Evolutionary conservation across 2,329 filamentous ascomycete species (phyloP).

Genomic region (Fusarium neocosmosporiellum): DNA sequence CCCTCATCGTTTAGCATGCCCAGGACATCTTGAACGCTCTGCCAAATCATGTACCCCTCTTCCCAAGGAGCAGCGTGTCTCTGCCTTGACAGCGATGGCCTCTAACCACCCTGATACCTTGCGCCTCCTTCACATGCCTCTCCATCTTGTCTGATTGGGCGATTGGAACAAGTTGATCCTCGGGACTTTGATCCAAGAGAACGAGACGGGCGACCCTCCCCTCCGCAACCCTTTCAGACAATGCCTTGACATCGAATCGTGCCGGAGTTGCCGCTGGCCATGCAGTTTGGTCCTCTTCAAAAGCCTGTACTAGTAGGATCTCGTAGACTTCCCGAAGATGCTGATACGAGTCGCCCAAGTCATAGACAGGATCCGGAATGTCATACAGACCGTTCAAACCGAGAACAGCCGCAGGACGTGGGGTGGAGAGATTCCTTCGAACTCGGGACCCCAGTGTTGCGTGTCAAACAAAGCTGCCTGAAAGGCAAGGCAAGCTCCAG

Average conservation of each 20-base stretch:
- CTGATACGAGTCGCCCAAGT: neutral
- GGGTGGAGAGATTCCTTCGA: neutral
- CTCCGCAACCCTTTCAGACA: neutral
- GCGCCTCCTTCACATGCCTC: neutral
- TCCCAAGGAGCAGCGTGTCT: neutral
- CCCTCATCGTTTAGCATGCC: neutral
- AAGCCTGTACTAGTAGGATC: neutral
- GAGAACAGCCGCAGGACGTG: neutral
- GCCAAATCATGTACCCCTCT: neutral
- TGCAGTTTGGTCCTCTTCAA: neutral
- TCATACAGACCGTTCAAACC: neutral
- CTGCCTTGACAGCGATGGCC: neutral
- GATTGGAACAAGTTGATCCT: neutral
- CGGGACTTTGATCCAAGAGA: neutral
- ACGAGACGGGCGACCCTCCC: neutral
- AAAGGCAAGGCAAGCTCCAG: neutral
- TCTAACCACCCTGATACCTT: neutral
- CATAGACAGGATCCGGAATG: neutral
- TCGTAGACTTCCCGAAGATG: neutral
- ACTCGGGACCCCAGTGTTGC: neutral
- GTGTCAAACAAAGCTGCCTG: neutral
- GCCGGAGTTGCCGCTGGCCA: neutral
- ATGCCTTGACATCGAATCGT: neutral
- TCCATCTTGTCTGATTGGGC: neutral
- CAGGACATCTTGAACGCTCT: neutral